phyloP scores from a whole-genome alignment of 768 basidiomycete species.

The Lyophyllum atratum region DNA sequence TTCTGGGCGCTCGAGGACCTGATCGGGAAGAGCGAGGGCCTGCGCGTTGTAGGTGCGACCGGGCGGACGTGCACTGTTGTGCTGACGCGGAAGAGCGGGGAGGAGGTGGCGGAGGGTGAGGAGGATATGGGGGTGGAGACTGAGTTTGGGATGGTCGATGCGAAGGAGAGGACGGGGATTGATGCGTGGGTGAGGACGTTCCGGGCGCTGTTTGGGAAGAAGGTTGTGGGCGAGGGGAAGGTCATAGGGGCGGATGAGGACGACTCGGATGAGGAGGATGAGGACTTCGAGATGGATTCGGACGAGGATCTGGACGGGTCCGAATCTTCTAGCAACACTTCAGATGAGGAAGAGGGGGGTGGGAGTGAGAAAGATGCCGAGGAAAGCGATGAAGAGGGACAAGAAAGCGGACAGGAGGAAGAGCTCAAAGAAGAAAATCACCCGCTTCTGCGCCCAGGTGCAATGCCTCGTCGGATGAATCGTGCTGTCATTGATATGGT shows the following conservation, averaged over 20 bases:
- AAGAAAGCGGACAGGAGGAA: conserved; percentile 35
- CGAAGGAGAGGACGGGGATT: conserved; percentile 65
- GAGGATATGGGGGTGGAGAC: conserved; percentile 57
- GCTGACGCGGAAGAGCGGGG: conserved; percentile 39
- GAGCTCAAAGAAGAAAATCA: conserved; percentile 58
- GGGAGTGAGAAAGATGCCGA: conserved; percentile 32
- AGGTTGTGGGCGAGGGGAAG: conserved; percentile 21
- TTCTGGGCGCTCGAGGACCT: conserved; percentile 71
- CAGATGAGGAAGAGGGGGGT: conserved; percentile 26
- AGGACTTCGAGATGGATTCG: conserved; percentile 39
- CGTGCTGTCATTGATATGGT: conserved; percentile 66
- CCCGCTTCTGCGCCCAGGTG: conserved; percentile 64
- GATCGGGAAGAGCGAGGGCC: conserved; percentile 47
- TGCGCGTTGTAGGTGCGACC: conserved; percentile 59
- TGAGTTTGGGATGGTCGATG: conserved; percentile 74
- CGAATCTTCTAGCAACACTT: conserved; percentile 30
- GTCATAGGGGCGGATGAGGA: conserved; percentile 37
- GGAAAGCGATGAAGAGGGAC: conserved; percentile 27
- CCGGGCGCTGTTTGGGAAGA: conserved; percentile 57
- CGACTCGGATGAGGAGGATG: conserved; percentile 49
- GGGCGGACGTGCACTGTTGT: conserved; percentile 71
- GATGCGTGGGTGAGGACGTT: conserved; percentile 64
- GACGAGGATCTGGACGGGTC: conserved; percentile 38
- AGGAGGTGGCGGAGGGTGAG: conserved; percentile 27
- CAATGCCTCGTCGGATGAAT: conserved; percentile 65